Conservation (phyloP, 768 basidiomycete species). For the Gautieria morchelliformis region DNA sequence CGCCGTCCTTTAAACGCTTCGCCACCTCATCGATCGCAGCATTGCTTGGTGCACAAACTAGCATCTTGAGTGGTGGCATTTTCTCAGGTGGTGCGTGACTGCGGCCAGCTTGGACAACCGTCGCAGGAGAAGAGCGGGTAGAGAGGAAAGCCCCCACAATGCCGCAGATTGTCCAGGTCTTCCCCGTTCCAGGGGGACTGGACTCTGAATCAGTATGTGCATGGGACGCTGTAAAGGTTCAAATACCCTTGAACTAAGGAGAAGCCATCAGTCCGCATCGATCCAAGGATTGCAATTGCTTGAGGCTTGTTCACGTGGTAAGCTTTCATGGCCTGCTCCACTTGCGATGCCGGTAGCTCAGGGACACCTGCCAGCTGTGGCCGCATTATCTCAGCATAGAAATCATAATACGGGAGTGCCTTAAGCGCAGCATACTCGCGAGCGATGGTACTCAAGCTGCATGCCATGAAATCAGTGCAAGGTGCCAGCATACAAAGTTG, state of each 20-base stretch:
- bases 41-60: slow-evolving; percentile 96
- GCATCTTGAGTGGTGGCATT: slow-evolving; percentile 55
- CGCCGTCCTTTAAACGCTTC: slow-evolving; percentile 74
- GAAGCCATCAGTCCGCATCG: slow-evolving; percentile 68
- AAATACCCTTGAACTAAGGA: slow-evolving; percentile 88
- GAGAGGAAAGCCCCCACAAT: slow-evolving; percentile 79
- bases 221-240: background rate
- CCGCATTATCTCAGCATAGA: slow-evolving; percentile 56
- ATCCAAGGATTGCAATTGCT: slow-evolving; percentile 75
- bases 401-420: slow-evolving; percentile 75
- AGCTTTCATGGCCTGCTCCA: slow-evolving; percentile 55
- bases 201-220: background rate
- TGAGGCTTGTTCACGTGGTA: slow-evolving; percentile 90
- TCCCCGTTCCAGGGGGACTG: slow-evolving; percentile 96
- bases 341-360: slow-evolving; percentile 29
- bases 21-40: slow-evolving; percentile 98
- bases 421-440: slow-evolving; percentile 87
- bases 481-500: slow-evolving; percentile 4
- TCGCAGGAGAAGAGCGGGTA: slow-evolving; percentile 38
- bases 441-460: slow-evolving; percentile 80
- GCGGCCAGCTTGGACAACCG: slow-evolving; percentile 41
- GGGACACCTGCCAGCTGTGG: slow-evolving; percentile 45
- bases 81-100: slow-evolving; percentile 30
- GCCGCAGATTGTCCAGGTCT: slow-evolving; percentile 95
- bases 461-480: background rate